Conservation (phyloP, 2,329 filamentous ascomycete species). For the Phoma sp. region DNA sequence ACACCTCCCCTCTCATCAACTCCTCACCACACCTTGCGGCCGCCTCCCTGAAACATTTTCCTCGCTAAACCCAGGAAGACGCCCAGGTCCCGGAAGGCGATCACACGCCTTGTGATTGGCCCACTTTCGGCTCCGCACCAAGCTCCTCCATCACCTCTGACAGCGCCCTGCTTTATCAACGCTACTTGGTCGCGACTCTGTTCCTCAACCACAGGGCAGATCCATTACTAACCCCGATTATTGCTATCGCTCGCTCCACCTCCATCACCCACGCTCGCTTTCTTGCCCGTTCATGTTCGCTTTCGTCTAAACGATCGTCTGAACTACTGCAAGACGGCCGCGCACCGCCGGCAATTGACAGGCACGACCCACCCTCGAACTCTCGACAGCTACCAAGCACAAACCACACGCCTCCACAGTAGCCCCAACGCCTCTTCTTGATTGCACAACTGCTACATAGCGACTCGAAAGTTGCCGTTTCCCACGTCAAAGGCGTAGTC, state of each 20-base stretch:
- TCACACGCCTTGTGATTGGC: slow-evolving; percentile 16
- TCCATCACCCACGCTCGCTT: slow-evolving; percentile 1
- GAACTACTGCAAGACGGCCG: slow-evolving; percentile 16
- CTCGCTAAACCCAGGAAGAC: slow-evolving; percentile 9
- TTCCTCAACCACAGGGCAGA: slow-evolving; percentile 4
- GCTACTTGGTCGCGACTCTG: slow-evolving; percentile 7
- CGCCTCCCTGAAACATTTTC: slow-evolving; percentile 16
- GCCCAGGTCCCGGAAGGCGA: slow-evolving; percentile 10
- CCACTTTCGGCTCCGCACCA: slow-evolving; percentile 15
- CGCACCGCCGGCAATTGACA: slow-evolving; percentile 6
- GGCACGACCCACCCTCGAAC: slow-evolving; percentile 14
- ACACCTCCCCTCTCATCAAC: too few relatives aligned
- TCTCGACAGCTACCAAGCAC: slow-evolving; percentile 1
- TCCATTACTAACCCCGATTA: slow-evolving; percentile 12
- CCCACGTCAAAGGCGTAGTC: slow-evolving; percentile 1
- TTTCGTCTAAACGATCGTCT: slow-evolving; percentile 10
- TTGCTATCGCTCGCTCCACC: slow-evolving; percentile 3
- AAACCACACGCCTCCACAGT: neutral
- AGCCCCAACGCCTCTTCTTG: neutral
- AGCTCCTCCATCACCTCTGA: slow-evolving; percentile 11
- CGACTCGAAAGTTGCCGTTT: neutral
- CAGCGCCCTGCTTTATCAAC: slow-evolving; percentile 11
- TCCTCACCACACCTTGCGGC: slow-evolving; percentile 1
- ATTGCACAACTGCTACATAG: neutral
- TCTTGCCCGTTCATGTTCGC: neutral